Evolutionary conservation across 2,329 filamentous ascomycete species (phyloP).

Genomic region (Ceratocystis colombiana): DNA sequence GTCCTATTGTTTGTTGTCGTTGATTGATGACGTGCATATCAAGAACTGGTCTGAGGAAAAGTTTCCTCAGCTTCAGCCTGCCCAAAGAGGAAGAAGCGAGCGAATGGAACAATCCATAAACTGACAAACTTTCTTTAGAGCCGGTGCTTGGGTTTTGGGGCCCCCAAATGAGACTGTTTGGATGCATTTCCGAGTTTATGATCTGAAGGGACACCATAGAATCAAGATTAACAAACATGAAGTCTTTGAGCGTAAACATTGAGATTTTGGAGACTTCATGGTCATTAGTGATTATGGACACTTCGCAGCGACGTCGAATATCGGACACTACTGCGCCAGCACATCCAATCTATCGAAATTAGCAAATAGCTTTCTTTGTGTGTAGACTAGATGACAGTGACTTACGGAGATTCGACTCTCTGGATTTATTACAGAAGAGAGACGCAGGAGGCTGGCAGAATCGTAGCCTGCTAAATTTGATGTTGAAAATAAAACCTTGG

Average conservation of each 20-base stretch:
- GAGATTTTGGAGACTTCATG: constrained; percentile 56
- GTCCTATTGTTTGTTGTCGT: constrained; percentile 58
- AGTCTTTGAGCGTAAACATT: constrained; percentile 59
- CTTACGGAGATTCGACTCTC: constrained; percentile 60
- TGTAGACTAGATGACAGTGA: constrained; percentile 17
- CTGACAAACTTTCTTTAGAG: constrained; percentile 69
- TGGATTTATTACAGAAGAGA: constrained; percentile 62
- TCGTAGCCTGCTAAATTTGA: constrained; percentile 35
- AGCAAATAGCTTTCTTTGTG: neutral
- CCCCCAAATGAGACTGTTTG: constrained; percentile 55
- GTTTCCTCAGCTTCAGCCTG: constrained; percentile 59
- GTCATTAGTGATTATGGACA: neutral
- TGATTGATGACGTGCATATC: constrained; percentile 58
- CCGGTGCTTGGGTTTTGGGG: constrained; percentile 37
- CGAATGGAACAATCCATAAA: constrained; percentile 72
- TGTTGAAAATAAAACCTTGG: constrained; percentile 34
- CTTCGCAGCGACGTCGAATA: constrained; percentile 52
- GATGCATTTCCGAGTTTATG: constrained; percentile 70
- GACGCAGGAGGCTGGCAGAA: constrained; percentile 52
- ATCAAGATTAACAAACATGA: constrained; percentile 72
- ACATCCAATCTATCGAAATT: constrained; percentile 55
- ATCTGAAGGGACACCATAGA: constrained; percentile 77
- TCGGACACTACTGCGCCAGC: constrained; percentile 78
- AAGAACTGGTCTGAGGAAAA: constrained; percentile 69
- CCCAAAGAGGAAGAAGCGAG: constrained; percentile 72